Conservation (phyloP, 768 basidiomycete genomes). For the Lentinula detonsa region DNA sequence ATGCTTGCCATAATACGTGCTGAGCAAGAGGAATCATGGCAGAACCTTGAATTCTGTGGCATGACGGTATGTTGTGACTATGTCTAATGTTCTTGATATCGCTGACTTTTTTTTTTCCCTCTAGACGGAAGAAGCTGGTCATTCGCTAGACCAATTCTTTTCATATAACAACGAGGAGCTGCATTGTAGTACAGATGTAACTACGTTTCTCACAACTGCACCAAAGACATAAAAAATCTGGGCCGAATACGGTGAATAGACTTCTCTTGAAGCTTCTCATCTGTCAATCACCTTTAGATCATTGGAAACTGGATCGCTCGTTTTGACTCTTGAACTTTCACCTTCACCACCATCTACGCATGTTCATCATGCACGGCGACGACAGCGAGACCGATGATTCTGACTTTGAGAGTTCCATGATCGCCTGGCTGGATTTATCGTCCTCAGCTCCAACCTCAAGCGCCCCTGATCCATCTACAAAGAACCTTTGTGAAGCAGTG, state of each 20-base stretch:
- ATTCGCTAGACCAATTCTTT: constrained; percentile 57
- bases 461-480: background rate
- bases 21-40: constrained; percentile 79
- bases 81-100: constrained; percentile 8
- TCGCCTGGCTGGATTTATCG: background rate
- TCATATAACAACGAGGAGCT: constrained; percentile 47
- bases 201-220: constrained; percentile 53
- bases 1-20: constrained; percentile 67
- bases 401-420: constrained; percentile 3
- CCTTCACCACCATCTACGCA: background rate
- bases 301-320: background rate
- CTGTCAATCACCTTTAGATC: background rate
- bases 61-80: constrained; percentile 42
- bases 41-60: constrained; percentile 60
- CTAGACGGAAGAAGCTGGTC: constrained; percentile 54
- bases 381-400: background rate
- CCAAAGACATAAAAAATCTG: constrained; percentile 34
- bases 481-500: background rate
- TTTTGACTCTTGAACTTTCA: background rate
- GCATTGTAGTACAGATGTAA: constrained; percentile 49
- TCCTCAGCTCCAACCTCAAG: background rate
- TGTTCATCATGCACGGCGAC: background rate
- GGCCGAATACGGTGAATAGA: background rate
- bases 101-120: background rate
- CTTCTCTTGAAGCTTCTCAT: background rate